phyloP scores from a whole-genome alignment of 1,139 yeast genomes.

The Kluyveromyces sp. region DNA sequence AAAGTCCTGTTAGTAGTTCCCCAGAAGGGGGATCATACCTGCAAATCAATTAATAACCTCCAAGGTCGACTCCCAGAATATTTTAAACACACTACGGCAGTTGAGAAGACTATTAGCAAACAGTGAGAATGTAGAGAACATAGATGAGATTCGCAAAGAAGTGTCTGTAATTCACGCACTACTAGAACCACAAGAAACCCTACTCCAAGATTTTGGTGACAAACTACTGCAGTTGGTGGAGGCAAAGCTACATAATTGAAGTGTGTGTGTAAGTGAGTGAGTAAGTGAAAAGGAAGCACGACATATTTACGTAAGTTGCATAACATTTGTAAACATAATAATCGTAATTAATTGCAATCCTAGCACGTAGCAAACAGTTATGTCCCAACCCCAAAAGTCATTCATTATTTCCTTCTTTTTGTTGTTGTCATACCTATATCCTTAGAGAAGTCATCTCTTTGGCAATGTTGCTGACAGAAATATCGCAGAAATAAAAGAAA shows the following conservation, averaged over 20 bases:
- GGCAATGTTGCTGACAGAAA: not conserved
- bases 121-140: not conserved
- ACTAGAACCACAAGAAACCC: constrained; percentile 4
- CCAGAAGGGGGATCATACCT: not conserved
- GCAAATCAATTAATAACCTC: not conserved
- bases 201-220: constrained; percentile 5
- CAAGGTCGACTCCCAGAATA: not conserved
- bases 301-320: no score
- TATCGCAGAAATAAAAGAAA: not conserved
- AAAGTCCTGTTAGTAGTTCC: not conserved
- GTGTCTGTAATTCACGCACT: constrained; percentile 2
- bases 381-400: no score
- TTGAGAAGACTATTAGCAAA: not conserved
- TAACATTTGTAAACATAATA: no score
- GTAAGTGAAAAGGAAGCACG: no score
- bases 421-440: no score
- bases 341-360: no score
- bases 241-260: not conserved
- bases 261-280: no score
- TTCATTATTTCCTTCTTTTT: no score
- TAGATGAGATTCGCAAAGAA: constrained; percentile 2
- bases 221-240: constrained; percentile 2
- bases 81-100: not conserved
- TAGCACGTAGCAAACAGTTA: no score
- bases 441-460: no score